These are phyloP conservation scores for Grosmannia huntii DNA, from an alignment of 2,329 filamentous ascomycete species.

Conservation along the genomic window DNA sequence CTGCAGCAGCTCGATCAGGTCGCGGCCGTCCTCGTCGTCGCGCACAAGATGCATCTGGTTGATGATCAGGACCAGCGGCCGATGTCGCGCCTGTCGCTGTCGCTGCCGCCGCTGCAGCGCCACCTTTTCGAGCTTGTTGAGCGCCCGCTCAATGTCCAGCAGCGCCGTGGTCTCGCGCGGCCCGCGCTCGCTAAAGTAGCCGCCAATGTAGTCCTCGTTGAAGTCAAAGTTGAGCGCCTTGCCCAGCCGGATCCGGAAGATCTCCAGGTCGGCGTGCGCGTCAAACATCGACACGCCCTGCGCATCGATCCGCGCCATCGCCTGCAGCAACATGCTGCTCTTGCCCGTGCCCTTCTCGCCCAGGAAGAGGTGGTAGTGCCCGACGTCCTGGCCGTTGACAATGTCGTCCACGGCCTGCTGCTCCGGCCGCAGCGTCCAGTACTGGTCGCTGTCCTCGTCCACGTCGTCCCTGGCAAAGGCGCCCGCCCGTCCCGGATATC, in stretches of 20 bases:
- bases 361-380: constrained; percentile 83
- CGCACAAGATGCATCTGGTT: constrained; percentile 87
- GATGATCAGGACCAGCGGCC: constrained; percentile 73
- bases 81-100: constrained; percentile 38
- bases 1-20: constrained; percentile 86
- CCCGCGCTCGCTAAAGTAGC: constrained; percentile 86
- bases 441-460: constrained; percentile 20
- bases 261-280: constrained; percentile 86
- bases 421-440: constrained; percentile 47
- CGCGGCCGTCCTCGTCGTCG: constrained; percentile 84
- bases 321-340: constrained; percentile 88
- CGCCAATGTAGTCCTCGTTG: constrained; percentile 95
- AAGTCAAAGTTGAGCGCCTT: constrained; percentile 95
- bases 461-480: constrained; percentile 9
- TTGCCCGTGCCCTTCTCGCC: constrained; percentile 96
- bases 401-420: constrained; percentile 75
- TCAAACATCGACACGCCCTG: constrained; percentile 92
- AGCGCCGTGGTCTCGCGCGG: constrained; percentile 85
- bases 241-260: constrained; percentile 83
- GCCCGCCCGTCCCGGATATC: constrained; percentile 15
- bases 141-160: constrained; percentile 86
- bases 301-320: constrained; percentile 85
- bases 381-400: constrained; percentile 55
- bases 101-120: constrained; percentile 53
- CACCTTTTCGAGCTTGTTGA: constrained; percentile 97